Conservation (phyloP, 1,139 yeast species). For the Suhomyces maxii region DNA sequence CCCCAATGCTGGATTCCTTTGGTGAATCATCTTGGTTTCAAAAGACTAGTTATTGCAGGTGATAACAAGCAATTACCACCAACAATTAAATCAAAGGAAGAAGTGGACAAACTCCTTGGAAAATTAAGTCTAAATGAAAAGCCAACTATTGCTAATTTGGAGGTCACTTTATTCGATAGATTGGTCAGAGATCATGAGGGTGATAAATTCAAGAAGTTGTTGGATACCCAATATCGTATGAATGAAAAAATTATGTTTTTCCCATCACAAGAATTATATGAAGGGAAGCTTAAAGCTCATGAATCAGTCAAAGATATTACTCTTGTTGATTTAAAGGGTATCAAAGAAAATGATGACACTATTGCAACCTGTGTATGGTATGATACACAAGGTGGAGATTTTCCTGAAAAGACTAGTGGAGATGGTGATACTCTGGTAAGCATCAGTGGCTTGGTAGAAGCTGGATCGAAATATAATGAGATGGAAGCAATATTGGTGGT, state of each 20-base stretch:
- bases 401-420: constrained; percentile 55
- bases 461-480: constrained; percentile 65
- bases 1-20: constrained; percentile 98
- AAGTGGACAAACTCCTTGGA: constrained; percentile 28
- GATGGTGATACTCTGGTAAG: constrained; percentile 21
- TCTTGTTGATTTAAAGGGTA: constrained; percentile 57
- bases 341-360: constrained; percentile 40
- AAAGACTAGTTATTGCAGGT: constrained; percentile 72
- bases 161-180: constrained; percentile 77
- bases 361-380: constrained; percentile 60
- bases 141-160: constrained; percentile 43
- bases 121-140: constrained; percentile 8
- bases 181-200: constrained; percentile 55
- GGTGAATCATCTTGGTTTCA: constrained; percentile 60
- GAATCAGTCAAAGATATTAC: constrained; percentile 53
- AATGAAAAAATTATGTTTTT: constrained; percentile 74
- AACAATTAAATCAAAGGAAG: constrained; percentile 53
- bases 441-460: constrained; percentile 12
- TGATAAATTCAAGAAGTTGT: constrained; percentile 49
- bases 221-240: constrained; percentile 88
- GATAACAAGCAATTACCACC: constrained; percentile 90
- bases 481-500: constrained; percentile 66
- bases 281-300: constrained; percentile 62
- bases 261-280: constrained; percentile 69
- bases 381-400: constrained; percentile 92